A percentile compares a stretch with the other conserved stretches of the same genome.
Conservation (phyloP, 257 asterid species). For the Scutellaria minor region DNA sequence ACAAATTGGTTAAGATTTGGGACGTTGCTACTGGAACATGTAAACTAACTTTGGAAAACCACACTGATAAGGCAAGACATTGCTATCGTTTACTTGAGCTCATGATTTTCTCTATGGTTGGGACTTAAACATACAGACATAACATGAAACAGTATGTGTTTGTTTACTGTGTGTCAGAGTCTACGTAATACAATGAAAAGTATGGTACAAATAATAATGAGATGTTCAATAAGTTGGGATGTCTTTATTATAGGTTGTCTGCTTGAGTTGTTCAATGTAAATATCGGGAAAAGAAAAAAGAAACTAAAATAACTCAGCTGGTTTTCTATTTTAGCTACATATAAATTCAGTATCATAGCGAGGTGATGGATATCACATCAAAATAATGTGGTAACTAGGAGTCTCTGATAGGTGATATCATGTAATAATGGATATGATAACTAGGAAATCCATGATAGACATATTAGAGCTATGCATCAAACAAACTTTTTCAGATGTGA, state of each 20-base stretch:
- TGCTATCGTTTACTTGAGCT: slow-evolving; percentile 17
- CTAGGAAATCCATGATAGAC: neutral
- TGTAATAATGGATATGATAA: slow-evolving; percentile 2
- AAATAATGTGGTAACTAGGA: neutral
- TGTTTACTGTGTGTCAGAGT: neutral
- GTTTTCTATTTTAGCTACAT: too few relatives aligned
- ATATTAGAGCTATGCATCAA: neutral
- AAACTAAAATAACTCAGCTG: too few relatives aligned
- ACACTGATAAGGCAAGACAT: slow-evolving; percentile 76
- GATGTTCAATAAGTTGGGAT: neutral
- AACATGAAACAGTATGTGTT: neutral
- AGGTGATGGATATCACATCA: too few relatives aligned
- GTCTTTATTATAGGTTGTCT: neutral
- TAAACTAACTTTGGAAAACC: slow-evolving; percentile 74
- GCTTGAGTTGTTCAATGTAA: neutral
- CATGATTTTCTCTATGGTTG: slow-evolving; percentile 3
- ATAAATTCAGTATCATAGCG: too few relatives aligned
- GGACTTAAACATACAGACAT: neutral
- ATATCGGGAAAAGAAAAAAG: too few relatives aligned
- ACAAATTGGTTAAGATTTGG: slow-evolving; percentile 88
- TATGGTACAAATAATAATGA: neutral
- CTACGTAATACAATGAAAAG: neutral
- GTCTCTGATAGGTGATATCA: neutral
- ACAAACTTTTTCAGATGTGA: neutral
- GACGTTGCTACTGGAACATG: slow-evolving; percentile 81